Evolutionary conservation across 2,329 filamentous ascomycete species (phyloP).

Genomic region (Alternaria infectoria): DNA sequence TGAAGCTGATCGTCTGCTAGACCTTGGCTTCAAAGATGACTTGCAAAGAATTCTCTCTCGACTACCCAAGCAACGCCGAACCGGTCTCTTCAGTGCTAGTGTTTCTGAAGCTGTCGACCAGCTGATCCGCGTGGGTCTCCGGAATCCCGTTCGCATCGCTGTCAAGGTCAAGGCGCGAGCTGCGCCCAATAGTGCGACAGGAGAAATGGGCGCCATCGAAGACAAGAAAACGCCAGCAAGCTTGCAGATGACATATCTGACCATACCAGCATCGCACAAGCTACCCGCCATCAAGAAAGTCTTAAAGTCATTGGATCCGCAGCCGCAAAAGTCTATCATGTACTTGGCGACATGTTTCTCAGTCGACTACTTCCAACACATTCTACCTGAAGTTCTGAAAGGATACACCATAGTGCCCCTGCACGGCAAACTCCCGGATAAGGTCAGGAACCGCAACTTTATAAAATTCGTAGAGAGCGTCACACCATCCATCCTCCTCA

Average conservation of each 20-base stretch:
- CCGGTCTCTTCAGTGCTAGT: conserved; percentile 91
- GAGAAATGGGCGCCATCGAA: conserved; percentile 67
- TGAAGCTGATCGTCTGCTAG: conserved; percentile 89
- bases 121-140: conserved; percentile 86
- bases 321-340: conserved; percentile 83
- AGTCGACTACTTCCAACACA: conserved; percentile 89
- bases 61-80: conserved; percentile 90
- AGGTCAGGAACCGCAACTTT: conserved; percentile 88
- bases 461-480: conserved; percentile 76
- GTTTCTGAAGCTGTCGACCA: conserved; percentile 95
- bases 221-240: conserved; percentile 91
- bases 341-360: conserved; percentile 94
- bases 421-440: conserved; percentile 89
- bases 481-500: conserved; percentile 80
- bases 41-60: conserved; percentile 82
- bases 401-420: conserved; percentile 76
- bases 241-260: conserved; percentile 86
- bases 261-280: conserved; percentile 78
- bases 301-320: conserved; percentile 71
- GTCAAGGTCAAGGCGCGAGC: conserved; percentile 77
- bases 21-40: conserved; percentile 92
- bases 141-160: conserved; percentile 93
- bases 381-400: conserved; percentile 76
- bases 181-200: conserved; percentile 45
- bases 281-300: conserved; percentile 75